Conservation (phyloP, 2,329 filamentous ascomycete genomes). For the Myriosclerotinia curreyana region DNA sequence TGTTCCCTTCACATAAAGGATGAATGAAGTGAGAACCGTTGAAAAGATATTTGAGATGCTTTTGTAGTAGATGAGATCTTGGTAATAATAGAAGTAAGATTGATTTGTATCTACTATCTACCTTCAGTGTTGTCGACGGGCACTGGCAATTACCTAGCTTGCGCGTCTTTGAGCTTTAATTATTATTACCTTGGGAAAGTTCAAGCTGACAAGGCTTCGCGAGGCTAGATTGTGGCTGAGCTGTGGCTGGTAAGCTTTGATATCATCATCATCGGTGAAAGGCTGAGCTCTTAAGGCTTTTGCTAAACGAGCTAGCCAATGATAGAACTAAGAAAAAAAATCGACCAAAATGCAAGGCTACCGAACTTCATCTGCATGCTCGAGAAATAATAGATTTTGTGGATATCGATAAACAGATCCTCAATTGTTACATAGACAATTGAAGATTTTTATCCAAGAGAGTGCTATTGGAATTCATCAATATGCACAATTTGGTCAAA, state of each 20-base stretch:
- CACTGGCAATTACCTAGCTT: background rate
- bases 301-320: background rate
- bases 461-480: background rate
- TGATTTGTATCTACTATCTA: background rate
- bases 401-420: background rate
- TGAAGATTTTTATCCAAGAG: background rate
- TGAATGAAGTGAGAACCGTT: background rate
- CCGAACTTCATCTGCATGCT: background rate
- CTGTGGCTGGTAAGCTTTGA: background rate
- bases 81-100: background rate
- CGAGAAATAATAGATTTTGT: background rate
- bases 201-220: background rate
- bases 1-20: background rate
- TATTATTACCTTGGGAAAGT: background rate
- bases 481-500: conserved; percentile 45
- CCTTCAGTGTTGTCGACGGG: too few relatives aligned
- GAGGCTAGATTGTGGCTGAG: conserved; percentile 1
- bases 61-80: background rate
- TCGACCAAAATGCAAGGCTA: conserved; percentile 12
- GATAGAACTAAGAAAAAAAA: background rate
- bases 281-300: background rate
- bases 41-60: background rate
- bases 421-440: conserved; percentile 1
- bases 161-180: conserved; percentile 5
- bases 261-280: background rate